A percentile compares a stretch with the other conserved stretches of the same genome.
phyloP scores from a whole-genome alignment of 768 basidiomycete species.

The Sistotremastrum niveocremeum region DNA sequence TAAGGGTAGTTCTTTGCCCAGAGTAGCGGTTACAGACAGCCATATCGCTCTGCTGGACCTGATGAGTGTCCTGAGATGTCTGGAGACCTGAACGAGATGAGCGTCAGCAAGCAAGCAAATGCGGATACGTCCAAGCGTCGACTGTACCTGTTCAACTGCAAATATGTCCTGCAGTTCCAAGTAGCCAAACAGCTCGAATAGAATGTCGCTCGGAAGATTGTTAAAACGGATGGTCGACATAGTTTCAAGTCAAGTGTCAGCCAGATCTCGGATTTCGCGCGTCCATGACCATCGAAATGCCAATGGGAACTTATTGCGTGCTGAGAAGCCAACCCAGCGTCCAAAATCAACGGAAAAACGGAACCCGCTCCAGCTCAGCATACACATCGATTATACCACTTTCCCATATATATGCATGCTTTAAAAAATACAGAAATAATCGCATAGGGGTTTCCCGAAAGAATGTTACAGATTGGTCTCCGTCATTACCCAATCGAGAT shows the following conservation, averaged over 20 bases:
- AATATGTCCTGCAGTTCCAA: constrained; percentile 5
- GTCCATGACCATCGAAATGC: too few species aligned
- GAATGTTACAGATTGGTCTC: background rate
- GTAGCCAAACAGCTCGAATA: constrained; percentile 1
- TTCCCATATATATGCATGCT: background rate
- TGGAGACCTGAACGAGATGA: background rate
- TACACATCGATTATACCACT: background rate
- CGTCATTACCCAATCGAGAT: background rate
- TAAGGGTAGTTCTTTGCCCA: background rate
- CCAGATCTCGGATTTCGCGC: too few species aligned
- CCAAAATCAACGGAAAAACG: background rate
- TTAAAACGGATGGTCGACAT: too few species aligned
- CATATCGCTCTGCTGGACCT: constrained; percentile 2
- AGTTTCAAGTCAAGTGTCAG: too few species aligned
- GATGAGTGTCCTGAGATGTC: background rate
- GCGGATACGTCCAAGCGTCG: background rate
- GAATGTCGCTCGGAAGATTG: constrained; percentile 2
- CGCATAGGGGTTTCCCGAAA: background rate
- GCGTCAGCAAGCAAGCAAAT: background rate
- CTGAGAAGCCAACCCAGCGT: too few species aligned
- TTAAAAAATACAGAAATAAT: background rate
- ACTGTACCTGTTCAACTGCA: background rate
- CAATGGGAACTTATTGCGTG: too few species aligned
- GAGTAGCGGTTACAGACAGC: background rate
- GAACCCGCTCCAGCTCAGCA: background rate